phyloP scores from a whole-genome alignment of 2,329 filamentous ascomycete species.

The Ophiocordyceps robertsii region DNA sequence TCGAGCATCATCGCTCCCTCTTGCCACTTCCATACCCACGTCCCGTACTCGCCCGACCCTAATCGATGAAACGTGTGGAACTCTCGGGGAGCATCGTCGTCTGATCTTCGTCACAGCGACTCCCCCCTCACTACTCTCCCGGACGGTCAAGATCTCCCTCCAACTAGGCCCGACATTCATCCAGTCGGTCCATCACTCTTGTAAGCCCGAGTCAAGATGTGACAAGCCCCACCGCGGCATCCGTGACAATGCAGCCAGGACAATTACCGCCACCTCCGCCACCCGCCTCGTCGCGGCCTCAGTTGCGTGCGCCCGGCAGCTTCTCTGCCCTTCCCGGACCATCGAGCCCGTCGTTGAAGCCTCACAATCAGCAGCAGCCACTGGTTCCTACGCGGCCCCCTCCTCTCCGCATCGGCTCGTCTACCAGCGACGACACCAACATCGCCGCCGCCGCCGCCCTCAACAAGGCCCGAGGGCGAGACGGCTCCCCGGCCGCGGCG shows the following conservation, averaged over 20 bases:
- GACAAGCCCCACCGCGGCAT: constrained; percentile 16
- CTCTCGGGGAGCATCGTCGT: too few relatives aligned
- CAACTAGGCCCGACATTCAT: too few relatives aligned
- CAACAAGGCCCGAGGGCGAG: constrained; percentile 29
- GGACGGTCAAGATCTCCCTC: too few relatives aligned
- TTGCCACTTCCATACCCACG: too few relatives aligned
- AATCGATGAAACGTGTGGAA: too few relatives aligned
- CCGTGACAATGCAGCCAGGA: constrained; percentile 32
- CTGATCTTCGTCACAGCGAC: too few relatives aligned
- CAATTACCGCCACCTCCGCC: constrained; percentile 5
- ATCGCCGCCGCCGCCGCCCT: constrained; percentile 24
- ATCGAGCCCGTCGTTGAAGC: constrained; percentile 14
- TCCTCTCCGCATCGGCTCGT: constrained; percentile 18
- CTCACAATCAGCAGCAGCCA: constrained; percentile 10
- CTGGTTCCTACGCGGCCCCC: constrained; percentile 17
- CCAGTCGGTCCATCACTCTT: too few relatives aligned
- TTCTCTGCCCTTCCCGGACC: constrained; percentile 37
- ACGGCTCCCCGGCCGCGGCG: constrained; percentile 13
- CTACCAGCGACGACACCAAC: constrained; percentile 11
- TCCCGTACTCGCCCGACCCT: too few relatives aligned
- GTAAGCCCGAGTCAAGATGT: constrained; percentile 25
- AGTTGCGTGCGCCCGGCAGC: constrained; percentile 37
- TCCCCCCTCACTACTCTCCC: too few relatives aligned
- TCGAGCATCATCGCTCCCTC: too few relatives aligned
- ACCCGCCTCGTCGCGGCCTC: constrained; percentile 17